phyloP scores from a whole-genome alignment of 192 early-diverging fungal species.

The Backusella australiensis region DNA sequence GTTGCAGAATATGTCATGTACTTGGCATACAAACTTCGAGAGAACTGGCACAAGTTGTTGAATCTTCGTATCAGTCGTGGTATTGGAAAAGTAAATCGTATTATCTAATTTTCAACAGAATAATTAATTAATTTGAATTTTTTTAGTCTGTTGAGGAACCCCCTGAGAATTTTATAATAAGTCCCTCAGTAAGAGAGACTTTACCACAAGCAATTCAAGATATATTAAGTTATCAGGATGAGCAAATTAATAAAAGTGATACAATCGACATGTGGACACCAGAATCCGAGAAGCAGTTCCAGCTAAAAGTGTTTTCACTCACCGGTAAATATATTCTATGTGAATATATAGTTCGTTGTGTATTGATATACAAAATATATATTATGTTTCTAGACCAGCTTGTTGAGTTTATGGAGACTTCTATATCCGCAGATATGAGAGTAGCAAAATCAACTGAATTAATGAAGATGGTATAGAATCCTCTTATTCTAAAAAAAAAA shows the following conservation, averaged over 20 bases:
- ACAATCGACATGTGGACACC: conserved; percentile 19
- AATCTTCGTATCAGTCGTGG: conserved; percentile 31
- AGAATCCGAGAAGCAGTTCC: conserved; percentile 10
- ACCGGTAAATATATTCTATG: conserved; percentile 15
- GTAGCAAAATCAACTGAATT: conserved; percentile 34
- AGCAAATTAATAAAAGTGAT: background rate
- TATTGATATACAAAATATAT: background rate
- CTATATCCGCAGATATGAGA: conserved; percentile 29
- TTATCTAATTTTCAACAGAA: background rate
- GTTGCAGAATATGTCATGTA: conserved; percentile 42
- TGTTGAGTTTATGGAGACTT: conserved; percentile 29
- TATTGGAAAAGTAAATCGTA: conserved; percentile 18
- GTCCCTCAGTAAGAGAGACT: background rate
- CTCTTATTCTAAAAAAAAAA: background rate
- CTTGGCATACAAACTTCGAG: conserved; percentile 48
- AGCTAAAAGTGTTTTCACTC: conserved; percentile 13
- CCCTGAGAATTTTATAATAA: conserved; percentile 1
- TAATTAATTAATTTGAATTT: background rate
- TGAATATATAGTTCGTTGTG: background rate
- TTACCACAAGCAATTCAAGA: conserved; percentile 26
- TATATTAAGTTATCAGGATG: conserved; percentile 21
- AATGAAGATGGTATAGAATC: conserved; percentile 30
- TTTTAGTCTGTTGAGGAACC: background rate
- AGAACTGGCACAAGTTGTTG: conserved; percentile 45
- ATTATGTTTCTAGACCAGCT: conserved; percentile 19